phyloP scores from a whole-genome alignment of 495 filamentous ascomycete species.

The Thozetella sp. region DNA sequence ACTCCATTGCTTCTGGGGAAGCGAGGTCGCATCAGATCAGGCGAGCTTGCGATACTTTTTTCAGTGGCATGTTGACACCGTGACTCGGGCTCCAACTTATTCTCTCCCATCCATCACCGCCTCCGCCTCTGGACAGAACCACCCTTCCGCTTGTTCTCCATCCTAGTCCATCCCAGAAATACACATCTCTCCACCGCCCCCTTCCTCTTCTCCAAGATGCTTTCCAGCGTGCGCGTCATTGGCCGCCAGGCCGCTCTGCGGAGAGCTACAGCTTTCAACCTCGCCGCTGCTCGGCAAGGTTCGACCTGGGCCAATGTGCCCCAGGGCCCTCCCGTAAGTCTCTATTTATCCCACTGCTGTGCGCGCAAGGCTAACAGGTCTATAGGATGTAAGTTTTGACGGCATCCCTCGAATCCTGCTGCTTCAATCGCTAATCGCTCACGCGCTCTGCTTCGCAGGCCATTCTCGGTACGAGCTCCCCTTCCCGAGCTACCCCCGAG shows the following conservation, averaged over 20 bases:
- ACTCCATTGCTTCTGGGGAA: neutral
- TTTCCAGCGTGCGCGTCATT: constrained; percentile 25
- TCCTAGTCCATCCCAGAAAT: neutral
- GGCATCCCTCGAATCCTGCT: neutral
- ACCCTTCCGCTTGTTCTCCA: too few species aligned
- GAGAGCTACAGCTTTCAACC: constrained; percentile 32
- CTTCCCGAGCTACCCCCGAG: constrained; percentile 2
- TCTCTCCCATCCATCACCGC: neutral
- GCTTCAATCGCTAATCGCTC: constrained; percentile 17
- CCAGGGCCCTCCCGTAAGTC: constrained; percentile 89
- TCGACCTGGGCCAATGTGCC: constrained; percentile 89
- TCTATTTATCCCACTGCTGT: constrained; percentile 16
- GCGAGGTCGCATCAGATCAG: neutral
- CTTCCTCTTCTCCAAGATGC: constrained; percentile 19
- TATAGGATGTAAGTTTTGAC: constrained; percentile 61
- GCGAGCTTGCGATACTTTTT: neutral
- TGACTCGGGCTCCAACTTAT: neutral
- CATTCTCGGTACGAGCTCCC: constrained; percentile 65
- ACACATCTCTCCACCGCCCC: neutral
- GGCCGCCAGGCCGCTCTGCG: constrained; percentile 28
- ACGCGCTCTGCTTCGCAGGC: constrained; percentile 50
- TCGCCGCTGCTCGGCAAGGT: constrained; percentile 64
- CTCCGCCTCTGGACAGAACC: too few species aligned
- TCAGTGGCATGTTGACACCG: neutral
- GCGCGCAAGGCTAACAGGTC: constrained; percentile 30